Evolutionary conservation across 805 yeast genomes (phyloP).

Genomic region (Barnettozyma pratensis): DNA sequence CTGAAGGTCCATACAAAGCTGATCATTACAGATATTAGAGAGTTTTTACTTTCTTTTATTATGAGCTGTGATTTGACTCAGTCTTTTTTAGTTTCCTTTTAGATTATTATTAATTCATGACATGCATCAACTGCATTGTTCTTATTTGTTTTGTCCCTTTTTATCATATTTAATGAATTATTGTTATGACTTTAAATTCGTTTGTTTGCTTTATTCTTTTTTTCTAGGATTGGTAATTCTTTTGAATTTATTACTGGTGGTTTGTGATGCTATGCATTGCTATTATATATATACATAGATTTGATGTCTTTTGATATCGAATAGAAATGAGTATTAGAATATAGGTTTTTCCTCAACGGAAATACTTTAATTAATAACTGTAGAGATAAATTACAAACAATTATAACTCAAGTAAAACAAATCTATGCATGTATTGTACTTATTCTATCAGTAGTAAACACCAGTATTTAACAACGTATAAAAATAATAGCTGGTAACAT

Average conservation of each 20-base stretch:
- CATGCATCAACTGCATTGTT: conserved; percentile 24
- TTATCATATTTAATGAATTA: conserved; percentile 3
- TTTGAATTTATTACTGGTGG: neutral
- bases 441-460: too few species aligned
- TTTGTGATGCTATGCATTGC: too few species aligned
- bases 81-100: neutral
- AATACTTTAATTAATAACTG: too few species aligned
- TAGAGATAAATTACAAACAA: too few species aligned
- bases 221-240: conserved; percentile 8
- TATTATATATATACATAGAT: too few species aligned
- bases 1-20: conserved; percentile 96
- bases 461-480: too few species aligned
- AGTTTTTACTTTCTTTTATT: neutral
- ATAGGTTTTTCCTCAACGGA: too few species aligned
- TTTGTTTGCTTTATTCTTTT: conserved; percentile 3
- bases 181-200: conserved; percentile 6
- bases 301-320: too few species aligned
- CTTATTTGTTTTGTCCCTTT: neutral
- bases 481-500: too few species aligned
- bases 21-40: conserved; percentile 94
- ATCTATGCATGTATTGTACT: too few species aligned
- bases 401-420: too few species aligned
- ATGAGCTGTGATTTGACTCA: neutral
- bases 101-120: neutral
- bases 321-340: too few species aligned